Base-by-base conservation (phyloP, 345 rosid species). In the Syzygium oleosum region DNA sequence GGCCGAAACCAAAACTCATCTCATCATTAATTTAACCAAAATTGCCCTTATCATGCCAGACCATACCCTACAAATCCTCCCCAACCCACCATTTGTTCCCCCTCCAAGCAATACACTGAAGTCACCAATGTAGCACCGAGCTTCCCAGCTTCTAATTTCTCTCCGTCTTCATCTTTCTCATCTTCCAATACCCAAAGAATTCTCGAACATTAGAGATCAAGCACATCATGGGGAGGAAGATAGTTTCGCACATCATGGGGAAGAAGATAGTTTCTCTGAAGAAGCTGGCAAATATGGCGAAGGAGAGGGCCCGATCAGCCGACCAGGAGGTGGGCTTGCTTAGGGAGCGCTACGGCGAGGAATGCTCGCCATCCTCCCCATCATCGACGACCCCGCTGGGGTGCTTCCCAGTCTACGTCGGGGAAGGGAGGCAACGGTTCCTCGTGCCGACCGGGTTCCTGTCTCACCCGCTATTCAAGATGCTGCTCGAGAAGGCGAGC, bases 381-480 rank as follows among this genome's bases (percentile, higher is more conserved):
- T 80, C 85, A 6, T 38, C 88, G 25, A 86, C 88, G 54, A 92
- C 95, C 3, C 98, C 98, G 3, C 90, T 91, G 6, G 98, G 99
- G 55, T 95, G 89, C 58, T 96, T 94, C 49, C 96, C 96, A 0
- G 51, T 97, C 9, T 97, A 96, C 23, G 97, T 97, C 21, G 99
- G 98, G 34, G 95, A 94, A 6, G 95, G 92, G 31, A 90, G 90
- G 87, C 94, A 93, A 87, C 93, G 95, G 88, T 94, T 92, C 89
- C 93, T 93, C 85, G 95, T 95, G 15, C 98, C 97, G 8, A 97
- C 96, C 0, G 90, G 93, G 88, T 95, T 88, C 87, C 91, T 95
- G 31, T 92, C 91, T 8, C 98, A 95, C 85, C 98, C 99, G 29
- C 88, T 95, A 25, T 91, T 97, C 89, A 94, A 93, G 92, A 97